Conservation (phyloP, 352 stramenopile genomes). For the Globisporangium spiculum region DNA sequence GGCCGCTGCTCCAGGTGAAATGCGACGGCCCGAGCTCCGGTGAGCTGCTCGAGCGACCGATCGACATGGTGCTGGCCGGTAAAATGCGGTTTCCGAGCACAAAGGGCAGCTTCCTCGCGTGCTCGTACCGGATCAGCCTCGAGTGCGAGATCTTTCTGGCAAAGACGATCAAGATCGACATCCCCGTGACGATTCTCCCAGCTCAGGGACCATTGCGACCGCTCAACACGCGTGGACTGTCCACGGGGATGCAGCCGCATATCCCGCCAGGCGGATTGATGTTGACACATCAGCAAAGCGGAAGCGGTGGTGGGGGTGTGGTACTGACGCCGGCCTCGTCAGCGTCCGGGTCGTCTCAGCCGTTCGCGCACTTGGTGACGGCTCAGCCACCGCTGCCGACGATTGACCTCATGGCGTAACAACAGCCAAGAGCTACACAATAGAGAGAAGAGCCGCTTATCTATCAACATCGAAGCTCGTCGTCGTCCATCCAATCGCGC, state of each 20-base stretch:
- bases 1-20: conserved; percentile 51
- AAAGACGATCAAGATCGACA: conserved; percentile 26
- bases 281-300: neutral
- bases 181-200: conserved; percentile 37
- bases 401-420: conserved; percentile 18
- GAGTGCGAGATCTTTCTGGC: conserved; percentile 50
- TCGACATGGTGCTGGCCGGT: conserved; percentile 51
- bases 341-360: conserved; percentile 1
- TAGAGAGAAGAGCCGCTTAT: neutral
- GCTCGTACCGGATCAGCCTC: conserved; percentile 58
- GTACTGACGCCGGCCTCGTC: neutral
- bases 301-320: neutral
- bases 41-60: conserved; percentile 55
- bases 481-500: neutral
- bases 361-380: conserved; percentile 14
- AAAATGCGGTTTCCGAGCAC: conserved; percentile 61
- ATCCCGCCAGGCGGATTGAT: neutral
- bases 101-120: conserved; percentile 48
- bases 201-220: conserved; percentile 9
- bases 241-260: neutral
- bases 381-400: neutral
- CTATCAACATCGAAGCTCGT: neutral
- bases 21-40: conserved; percentile 42
- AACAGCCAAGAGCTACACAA: neutral
- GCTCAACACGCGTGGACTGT: neutral